Evolutionary conservation across 1,139 yeast genomes (phyloP).

Genomic region (Kodamaea derodonti): DNA sequence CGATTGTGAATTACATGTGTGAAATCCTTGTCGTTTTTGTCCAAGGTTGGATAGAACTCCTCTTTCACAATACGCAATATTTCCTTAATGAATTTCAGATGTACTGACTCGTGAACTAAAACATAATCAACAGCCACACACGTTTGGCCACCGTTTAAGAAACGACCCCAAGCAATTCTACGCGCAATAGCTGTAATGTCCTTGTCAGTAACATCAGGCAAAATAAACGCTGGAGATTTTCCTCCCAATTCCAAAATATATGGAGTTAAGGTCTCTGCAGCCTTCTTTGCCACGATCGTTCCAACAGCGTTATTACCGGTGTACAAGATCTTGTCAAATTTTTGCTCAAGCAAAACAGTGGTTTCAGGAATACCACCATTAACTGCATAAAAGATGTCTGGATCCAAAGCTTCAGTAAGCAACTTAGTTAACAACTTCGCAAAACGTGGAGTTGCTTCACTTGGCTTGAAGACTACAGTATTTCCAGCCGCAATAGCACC

Average conservation of each 20-base stretch:
- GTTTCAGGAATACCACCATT: constrained; percentile 77
- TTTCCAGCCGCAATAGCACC: constrained; percentile 91
- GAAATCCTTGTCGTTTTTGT: constrained; percentile 29
- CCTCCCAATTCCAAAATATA: constrained; percentile 85
- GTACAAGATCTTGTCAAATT: constrained; percentile 79
- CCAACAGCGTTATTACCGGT: constrained; percentile 85
- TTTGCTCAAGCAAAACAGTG: constrained; percentile 57
- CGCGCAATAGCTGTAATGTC: constrained; percentile 53
- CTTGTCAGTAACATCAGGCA: constrained; percentile 43
- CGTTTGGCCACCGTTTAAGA: constrained; percentile 83
- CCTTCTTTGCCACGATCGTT: constrained; percentile 69
- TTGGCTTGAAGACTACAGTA: constrained; percentile 73
- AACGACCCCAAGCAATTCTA: constrained; percentile 76
- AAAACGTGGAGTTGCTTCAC: constrained; percentile 69
- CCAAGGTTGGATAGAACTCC: constrained; percentile 43
- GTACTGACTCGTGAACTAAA: constrained; percentile 54
- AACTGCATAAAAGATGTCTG: constrained; percentile 56
- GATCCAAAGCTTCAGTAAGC: constrained; percentile 51
- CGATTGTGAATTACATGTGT: constrained; percentile 64
- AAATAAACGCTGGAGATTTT: constrained; percentile 76
- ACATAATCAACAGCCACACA: constrained; percentile 88
- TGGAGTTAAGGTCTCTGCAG: constrained; percentile 84
- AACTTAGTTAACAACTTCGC: constrained; percentile 53
- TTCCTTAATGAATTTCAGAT: constrained; percentile 40
- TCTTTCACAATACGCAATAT: constrained; percentile 40